phyloP scores from a whole-genome alignment of 1,139 yeast species.

The Scheffersomyces quercinus region DNA sequence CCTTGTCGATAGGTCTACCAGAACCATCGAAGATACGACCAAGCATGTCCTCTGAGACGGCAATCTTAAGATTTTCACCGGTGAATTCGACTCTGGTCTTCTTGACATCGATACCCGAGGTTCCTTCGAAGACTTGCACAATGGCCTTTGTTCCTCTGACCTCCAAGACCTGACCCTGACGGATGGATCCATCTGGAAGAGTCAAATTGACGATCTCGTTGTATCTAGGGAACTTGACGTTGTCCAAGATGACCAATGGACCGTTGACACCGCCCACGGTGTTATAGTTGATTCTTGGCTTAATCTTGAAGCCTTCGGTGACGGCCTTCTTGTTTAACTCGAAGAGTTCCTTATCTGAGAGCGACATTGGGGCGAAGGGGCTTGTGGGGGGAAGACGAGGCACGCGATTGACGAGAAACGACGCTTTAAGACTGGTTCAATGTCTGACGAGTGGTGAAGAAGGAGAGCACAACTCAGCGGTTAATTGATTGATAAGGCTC shows the following conservation, averaged over 20 bases:
- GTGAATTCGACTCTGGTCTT: conserved; percentile 97
- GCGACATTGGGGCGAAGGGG: conserved; percentile 11
- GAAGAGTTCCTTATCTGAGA: conserved; percentile 57
- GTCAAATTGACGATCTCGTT: conserved; percentile 96
- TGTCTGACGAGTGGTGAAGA: too few relatives aligned
- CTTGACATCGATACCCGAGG: conserved; percentile 96
- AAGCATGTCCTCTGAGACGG: conserved; percentile 95
- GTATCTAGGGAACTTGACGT: conserved; percentile 94
- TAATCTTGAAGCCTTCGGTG: conserved; percentile 84
- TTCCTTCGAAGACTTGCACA: conserved; percentile 98
- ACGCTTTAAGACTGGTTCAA: too few relatives aligned
- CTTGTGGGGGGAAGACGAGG: background rate
- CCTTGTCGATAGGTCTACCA: conserved; percentile 97
- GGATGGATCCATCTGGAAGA: conserved; percentile 86
- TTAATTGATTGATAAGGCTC: too few relatives aligned
- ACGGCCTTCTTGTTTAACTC: conserved; percentile 91
- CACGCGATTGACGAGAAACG: too few relatives aligned
- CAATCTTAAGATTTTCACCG: conserved; percentile 84
- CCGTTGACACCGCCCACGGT: conserved; percentile 99
- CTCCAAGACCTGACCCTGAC: conserved; percentile 98
- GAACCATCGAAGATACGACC: conserved; percentile 99
- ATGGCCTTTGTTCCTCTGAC: conserved; percentile 96
- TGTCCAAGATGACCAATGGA: conserved; percentile 92
- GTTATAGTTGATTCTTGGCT: conserved; percentile 89
- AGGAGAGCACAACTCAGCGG: too few relatives aligned